Conservation (phyloP, 192 early-diverging fungal species). For the Mortierella hygrophila region DNA sequence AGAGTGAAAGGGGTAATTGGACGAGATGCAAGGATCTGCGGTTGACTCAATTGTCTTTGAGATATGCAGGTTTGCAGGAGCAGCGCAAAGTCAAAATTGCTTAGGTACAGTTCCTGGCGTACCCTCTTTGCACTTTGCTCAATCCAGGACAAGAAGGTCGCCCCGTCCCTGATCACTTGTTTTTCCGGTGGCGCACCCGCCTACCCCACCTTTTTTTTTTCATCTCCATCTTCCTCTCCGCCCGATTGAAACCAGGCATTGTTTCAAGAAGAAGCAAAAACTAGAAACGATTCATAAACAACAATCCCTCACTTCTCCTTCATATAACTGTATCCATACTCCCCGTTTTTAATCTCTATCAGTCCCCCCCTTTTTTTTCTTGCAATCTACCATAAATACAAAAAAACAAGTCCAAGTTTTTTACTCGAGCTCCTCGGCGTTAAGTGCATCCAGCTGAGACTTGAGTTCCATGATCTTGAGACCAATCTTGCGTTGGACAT, state of each 20-base stretch:
- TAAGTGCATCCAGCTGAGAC: constrained; percentile 48
- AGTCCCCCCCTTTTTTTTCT: neutral
- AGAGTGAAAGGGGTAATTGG: neutral
- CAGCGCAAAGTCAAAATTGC: neutral
- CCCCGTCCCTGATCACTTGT: neutral
- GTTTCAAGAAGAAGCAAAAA: neutral
- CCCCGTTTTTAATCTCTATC: too few relatives aligned
- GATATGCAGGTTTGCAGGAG: neutral
- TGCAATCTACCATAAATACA: neutral
- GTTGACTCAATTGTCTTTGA: neutral
- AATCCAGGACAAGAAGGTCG: neutral
- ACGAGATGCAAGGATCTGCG: too few relatives aligned
- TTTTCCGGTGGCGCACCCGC: neutral
- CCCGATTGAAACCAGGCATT: neutral
- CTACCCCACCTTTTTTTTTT: neutral
- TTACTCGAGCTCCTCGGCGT: constrained; percentile 50
- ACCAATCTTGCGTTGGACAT: constrained; percentile 55
- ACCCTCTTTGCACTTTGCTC: neutral
- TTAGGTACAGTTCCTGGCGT: neutral
- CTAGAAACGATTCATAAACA: neutral
- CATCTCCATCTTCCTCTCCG: neutral
- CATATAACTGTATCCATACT: too few relatives aligned
- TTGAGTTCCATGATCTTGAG: constrained; percentile 59
- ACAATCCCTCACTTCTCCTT: too few relatives aligned
- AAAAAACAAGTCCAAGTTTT: neutral